phyloP scores from a whole-genome alignment of 2,329 filamentous ascomycete species.

The Penicillium corylophilum region DNA sequence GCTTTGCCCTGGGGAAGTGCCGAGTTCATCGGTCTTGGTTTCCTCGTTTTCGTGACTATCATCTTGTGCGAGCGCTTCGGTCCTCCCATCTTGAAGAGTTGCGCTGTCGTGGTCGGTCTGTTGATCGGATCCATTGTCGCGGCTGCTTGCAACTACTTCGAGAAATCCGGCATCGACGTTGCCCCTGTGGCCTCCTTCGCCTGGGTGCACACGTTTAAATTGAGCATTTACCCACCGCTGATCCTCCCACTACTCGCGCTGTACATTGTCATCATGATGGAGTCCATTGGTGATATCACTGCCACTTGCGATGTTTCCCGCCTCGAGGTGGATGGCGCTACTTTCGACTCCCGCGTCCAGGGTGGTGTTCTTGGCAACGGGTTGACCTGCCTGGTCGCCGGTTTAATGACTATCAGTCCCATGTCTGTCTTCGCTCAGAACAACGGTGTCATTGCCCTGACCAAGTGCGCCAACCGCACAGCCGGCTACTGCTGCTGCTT shows the following conservation, averaged over 20 bases:
- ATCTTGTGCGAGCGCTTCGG: conserved; percentile 69
- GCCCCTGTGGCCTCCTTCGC: conserved; percentile 67
- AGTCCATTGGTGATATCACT: conserved; percentile 66
- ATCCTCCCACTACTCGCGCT: conserved; percentile 60
- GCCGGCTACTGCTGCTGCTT: conserved; percentile 66
- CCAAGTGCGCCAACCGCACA: conserved; percentile 66
- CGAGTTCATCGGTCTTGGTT: conserved; percentile 66
- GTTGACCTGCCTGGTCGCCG: conserved; percentile 62
- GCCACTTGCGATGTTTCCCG: conserved; percentile 67
- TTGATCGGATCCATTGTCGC: conserved; percentile 67
- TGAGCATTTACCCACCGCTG: conserved; percentile 64
- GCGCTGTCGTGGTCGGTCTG: conserved; percentile 63
- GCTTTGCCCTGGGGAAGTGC: conserved; percentile 63
- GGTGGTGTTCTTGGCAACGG: conserved; percentile 67
- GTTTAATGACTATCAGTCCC: conserved; percentile 65
- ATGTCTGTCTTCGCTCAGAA: conserved; percentile 70
- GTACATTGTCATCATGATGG: conserved; percentile 65
- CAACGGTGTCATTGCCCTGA: conserved; percentile 68
- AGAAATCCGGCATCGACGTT: conserved; percentile 56
- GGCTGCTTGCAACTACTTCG: conserved; percentile 65
- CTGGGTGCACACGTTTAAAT: conserved; percentile 68
- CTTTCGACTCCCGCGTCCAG: conserved; percentile 68
- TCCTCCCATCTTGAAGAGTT: conserved; percentile 68
- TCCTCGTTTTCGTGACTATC: conserved; percentile 66
- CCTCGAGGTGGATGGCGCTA: conserved; percentile 61